phyloP scores from a whole-genome alignment of 345 rosid species.

The Litchi chinensis region DNA sequence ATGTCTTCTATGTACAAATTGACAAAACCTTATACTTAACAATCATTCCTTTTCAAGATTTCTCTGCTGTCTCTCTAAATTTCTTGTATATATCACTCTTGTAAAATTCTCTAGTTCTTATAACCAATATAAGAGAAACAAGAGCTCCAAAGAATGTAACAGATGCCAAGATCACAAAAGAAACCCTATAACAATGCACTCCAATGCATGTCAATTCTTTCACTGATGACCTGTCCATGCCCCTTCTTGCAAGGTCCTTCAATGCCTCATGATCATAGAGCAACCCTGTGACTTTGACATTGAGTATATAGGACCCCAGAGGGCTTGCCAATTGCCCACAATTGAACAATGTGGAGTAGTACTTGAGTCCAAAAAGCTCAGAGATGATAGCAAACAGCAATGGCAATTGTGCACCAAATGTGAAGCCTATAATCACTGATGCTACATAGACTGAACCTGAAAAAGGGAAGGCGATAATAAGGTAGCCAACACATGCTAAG shows the following conservation, averaged over 20 bases:
- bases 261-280: slow-evolving; percentile 69
- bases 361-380: slow-evolving; percentile 85
- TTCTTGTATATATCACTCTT: slow-evolving; percentile 80
- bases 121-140: slow-evolving; percentile 59
- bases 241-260: slow-evolving; percentile 51
- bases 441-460: slow-evolving; percentile 72
- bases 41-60: neutral
- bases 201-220: slow-evolving; percentile 75
- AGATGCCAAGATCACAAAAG: slow-evolving; percentile 54
- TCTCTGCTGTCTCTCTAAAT: slow-evolving; percentile 51
- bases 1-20: neutral
- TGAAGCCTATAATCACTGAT: slow-evolving; percentile 72
- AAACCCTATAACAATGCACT: slow-evolving; percentile 54
- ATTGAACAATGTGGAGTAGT: slow-evolving; percentile 88
- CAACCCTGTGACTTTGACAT: slow-evolving; percentile 68
- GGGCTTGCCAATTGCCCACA: slow-evolving; percentile 87
- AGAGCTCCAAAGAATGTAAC: slow-evolving; percentile 66
- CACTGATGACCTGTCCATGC: slow-evolving; percentile 51
- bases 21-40: neutral
- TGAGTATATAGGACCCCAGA: slow-evolving; percentile 77
- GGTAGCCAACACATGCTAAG: slow-evolving; percentile 57
- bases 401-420: slow-evolving; percentile 81
- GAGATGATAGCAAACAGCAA: slow-evolving; percentile 76
- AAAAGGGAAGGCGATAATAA: slow-evolving; percentile 72
- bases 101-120: slow-evolving; percentile 71